phyloP scores from a whole-genome alignment of 441 rosid species.

The Populus hybrid region DNA sequence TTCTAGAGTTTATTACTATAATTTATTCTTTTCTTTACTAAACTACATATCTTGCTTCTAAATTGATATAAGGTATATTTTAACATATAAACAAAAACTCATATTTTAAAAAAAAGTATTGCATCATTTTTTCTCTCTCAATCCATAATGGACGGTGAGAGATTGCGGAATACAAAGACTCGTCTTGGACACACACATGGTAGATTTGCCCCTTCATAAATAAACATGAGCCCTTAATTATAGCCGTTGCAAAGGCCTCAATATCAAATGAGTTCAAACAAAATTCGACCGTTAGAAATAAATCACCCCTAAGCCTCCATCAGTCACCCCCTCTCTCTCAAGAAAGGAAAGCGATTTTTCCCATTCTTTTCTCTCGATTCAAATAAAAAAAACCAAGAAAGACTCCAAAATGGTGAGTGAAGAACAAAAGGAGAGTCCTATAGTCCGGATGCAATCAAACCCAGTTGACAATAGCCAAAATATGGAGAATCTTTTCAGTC shows the following conservation, averaged over 20 bases:
- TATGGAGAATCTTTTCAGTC: conserved; percentile 54
- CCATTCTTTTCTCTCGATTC: conserved; percentile 13
- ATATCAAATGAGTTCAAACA: not conserved
- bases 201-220: not conserved
- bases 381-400: conserved; percentile 2
- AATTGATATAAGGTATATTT: no score
- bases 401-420: conserved; percentile 40
- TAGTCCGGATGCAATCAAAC: conserved; percentile 25
- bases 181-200: not conserved
- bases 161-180: not conserved
- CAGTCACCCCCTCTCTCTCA: not conserved
- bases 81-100: no score
- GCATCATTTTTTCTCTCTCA: not conserved
- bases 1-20: no score
- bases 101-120: no score
- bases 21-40: no score
- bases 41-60: no score
- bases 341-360: not conserved
- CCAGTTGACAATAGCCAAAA: conserved; percentile 25
- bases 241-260: conserved; percentile 33
- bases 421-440: conserved; percentile 31
- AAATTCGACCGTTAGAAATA: conserved; percentile 53
- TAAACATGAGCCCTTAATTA: not conserved
- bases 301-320: not conserved
- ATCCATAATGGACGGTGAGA: not conserved